Evolutionary conservation across 441 rosid species (phyloP), one percentile per base, ranked within the genome.

Genomic region (Croton setiger): DNA sequence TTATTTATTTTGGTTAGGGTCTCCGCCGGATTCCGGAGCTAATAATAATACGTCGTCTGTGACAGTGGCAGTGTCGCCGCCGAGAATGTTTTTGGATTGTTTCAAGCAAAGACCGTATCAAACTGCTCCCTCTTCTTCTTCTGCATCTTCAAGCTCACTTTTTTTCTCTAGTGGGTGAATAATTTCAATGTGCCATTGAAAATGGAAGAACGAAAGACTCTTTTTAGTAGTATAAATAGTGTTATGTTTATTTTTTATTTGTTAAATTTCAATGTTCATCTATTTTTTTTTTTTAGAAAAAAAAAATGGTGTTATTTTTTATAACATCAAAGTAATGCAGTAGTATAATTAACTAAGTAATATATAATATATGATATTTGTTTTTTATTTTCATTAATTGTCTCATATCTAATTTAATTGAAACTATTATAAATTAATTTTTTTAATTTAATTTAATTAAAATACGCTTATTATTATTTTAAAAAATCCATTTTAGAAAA

Each of bases 21-120:
- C 96, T 5, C 79, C 88, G 0, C 76, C 77, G 31, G 95, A 89
- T 41, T 86, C 89, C 9, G 93, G 85, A 44, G 70, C 76, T 59
- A 88, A 79, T 12, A 68, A 68, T 31, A 79, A 88, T 0, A 71
- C 86, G 3, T 86, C 97, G 4, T 81, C 91, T 3, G 88, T 83
- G 78, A 86, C 91, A 3, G 79, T 79, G 47, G 82, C 91, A 0
- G 54, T 87, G 44, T 87, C 97, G 5, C 95, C 97, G 7, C 89
- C 98, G 9, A 74, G 88, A 51, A 89, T 88, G 74, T 79, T 88
- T 14, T 64, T 91, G 84, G 97, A 93, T 63, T 85, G 87, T 73
- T 89, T 86, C 85, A 79, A 82, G 83, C 89, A 81, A 72, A 82
- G 83, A 64, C 72, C 86, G n/a, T 88, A 78, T 76, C 86, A 75